phyloP scores from a whole-genome alignment of 2,329 filamentous ascomycete genomes.

The Trichoderma gracile region DNA sequence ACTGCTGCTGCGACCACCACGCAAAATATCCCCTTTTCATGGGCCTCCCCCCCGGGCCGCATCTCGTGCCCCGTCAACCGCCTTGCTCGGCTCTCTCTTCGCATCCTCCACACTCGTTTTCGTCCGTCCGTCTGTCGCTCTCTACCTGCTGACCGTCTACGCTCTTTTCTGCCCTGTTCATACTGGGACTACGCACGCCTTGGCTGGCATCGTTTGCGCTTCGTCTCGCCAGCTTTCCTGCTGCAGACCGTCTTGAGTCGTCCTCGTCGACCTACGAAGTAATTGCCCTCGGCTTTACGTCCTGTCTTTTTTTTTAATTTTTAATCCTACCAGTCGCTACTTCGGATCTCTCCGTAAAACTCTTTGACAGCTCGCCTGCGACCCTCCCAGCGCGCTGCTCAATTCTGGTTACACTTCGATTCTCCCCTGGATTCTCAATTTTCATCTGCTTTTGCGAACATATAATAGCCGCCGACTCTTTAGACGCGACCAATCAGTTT shows the following conservation, averaged over 20 bases:
- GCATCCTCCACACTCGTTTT: conserved; percentile 23
- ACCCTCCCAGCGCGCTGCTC: conserved; percentile 16
- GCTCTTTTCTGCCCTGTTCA: conserved; percentile 19
- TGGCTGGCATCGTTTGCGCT: conserved; percentile 10
- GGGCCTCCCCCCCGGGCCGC: conserved; percentile 24
- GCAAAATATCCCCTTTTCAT: conserved; percentile 18
- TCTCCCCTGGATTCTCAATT: conserved; percentile 10
- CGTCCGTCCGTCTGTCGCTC: conserved; percentile 12
- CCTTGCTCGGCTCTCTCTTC: conserved; percentile 14
- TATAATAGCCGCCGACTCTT: conserved; percentile 10
- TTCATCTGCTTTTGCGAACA: conserved; percentile 15
- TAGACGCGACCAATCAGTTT: conserved; percentile 17
- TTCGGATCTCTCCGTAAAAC: background rate
- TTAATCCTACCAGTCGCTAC: conserved; percentile 15
- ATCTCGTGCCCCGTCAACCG: conserved; percentile 16
- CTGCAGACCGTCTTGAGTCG: background rate
- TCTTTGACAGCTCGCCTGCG: background rate
- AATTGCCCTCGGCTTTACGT: conserved; percentile 1
- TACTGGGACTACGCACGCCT: conserved; percentile 12
- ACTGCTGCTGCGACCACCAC: background rate
- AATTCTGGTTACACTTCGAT: conserved; percentile 5
- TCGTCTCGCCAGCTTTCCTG: conserved; percentile 5
- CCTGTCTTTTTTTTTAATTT: conserved; percentile 1
- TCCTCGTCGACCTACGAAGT: background rate
- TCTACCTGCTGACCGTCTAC: conserved; percentile 16